A percentile compares a stretch with the other conserved stretches of the same genome.
Conservation (phyloP, 2,329 filamentous ascomycete genomes). For the Paecilomyces sp. region DNA sequence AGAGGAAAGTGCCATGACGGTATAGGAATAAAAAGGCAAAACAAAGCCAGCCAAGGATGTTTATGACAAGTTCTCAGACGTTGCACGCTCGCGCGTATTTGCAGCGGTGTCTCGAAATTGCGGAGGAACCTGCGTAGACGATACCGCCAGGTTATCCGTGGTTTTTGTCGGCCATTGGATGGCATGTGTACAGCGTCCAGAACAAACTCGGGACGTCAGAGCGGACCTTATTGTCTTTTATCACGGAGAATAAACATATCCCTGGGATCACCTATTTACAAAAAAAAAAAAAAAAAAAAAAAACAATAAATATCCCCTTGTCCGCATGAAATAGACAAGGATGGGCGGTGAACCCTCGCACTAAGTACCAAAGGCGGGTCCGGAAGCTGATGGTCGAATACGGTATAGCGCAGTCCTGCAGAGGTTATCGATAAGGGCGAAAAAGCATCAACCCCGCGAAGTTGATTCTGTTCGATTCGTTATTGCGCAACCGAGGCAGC, state of each 20-base stretch:
- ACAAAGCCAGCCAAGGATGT: conserved; percentile 11
- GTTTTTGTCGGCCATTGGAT: background rate
- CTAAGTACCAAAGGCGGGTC: background rate
- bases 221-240: background rate
- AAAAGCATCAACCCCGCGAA: background rate
- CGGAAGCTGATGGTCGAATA: background rate
- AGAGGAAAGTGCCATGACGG: conserved; percentile 13
- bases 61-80: conserved; percentile 9
- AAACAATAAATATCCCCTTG: background rate
- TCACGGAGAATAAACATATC: background rate
- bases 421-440: background rate
- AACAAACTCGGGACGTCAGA: background rate
- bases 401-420: background rate
- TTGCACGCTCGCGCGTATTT: conserved; percentile 6
- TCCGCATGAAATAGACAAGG: background rate
- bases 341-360: background rate
- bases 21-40: conserved; percentile 12
- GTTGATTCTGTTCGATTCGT: background rate
- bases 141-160: conserved; percentile 8
- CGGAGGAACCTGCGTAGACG: conserved; percentile 5
- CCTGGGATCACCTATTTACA: background rate
- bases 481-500: background rate
- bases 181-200: background rate
- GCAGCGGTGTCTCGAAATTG: conserved; percentile 7
- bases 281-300: too few relatives aligned